Percentiles rank a stretch among this genome's conserved stretches.
These are phyloP conservation scores for Ochetophila trinervis DNA, from an alignment of 306 rosid species.

Conservation along the genomic window DNA sequence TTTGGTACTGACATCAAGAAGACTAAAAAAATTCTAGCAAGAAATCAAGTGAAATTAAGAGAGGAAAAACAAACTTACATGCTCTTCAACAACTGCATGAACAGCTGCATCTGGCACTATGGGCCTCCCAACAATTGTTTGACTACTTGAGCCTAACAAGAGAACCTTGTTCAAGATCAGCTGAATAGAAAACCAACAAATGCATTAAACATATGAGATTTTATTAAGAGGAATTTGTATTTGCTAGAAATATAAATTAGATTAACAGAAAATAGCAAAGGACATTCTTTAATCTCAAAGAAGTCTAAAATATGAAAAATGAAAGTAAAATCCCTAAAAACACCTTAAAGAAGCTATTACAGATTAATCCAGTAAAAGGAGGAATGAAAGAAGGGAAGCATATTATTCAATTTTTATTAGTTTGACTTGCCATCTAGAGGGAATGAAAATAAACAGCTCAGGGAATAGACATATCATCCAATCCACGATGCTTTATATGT, in stretches of 20 bases:
- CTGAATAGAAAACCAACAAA: slow-evolving; percentile 43
- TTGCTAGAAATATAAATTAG: background rate
- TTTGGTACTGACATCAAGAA: background rate
- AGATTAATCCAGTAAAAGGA: background rate
- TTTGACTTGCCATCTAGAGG: background rate
- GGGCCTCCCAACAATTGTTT: slow-evolving; percentile 90
- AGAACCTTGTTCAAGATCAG: slow-evolving; percentile 72
- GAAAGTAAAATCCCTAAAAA: no score
- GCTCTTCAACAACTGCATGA: slow-evolving; percentile 95
- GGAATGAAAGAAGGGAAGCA: background rate
- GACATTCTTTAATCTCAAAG: background rate
- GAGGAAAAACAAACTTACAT: slow-evolving; percentile 49
- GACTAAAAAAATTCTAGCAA: background rate
- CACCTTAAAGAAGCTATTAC: background rate
- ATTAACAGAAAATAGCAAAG: background rate
- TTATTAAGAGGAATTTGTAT: background rate
- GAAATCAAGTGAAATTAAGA: background rate
- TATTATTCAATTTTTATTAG: background rate
- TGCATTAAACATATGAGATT: slow-evolving; percentile 4
- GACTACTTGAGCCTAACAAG: slow-evolving; percentile 70
- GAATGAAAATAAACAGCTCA: background rate
- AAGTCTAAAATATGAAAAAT: no score
- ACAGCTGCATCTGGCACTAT: slow-evolving; percentile 67
- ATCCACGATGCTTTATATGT: background rate
- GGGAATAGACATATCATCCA: background rate